Evolutionary conservation across 2,329 filamentous ascomycete genomes (phyloP), one percentile per base, ranked within the genome.

Genomic region (Monilinia fructigena): DNA sequence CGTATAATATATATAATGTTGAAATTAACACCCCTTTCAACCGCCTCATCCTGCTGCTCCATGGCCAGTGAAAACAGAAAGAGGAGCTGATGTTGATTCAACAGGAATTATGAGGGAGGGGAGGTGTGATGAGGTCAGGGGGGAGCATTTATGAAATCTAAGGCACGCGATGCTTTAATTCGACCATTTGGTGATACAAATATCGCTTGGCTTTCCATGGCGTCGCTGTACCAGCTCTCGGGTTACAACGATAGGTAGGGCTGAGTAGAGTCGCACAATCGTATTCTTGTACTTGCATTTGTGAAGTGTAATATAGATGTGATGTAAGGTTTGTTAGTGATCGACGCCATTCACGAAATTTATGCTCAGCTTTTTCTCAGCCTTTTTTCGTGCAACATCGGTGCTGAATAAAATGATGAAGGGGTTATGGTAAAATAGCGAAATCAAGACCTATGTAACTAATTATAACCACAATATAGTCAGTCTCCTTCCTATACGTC

Each of bases 141-240:
- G 58, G 58, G 45, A 55, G 26, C n/a, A 50, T 38, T 48, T 47
- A 26, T 60, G 42, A 50, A 60, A 35, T 60, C 7, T 26, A 23
- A 61, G 45, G 58, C 58, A 61, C 58, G 45, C 58, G 31, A 61
- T 61, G n/a, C 50, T 23, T 61, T 61, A 28, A 61, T 61, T 61
- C 58, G 58, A 40, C 12, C 10, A 40, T 60, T 26, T 60, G 14
- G 8, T 60, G n/a, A 38, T 23, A 38, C 31, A 8, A n/a, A 35
- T 26, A 6, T 50, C 45, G 45, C 45, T 60, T 60, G 58, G 45
- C 45, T 38, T 23, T 28, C 40, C 20, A 28, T 60, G 58, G 58
- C 45, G 58, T 50, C 2, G 12, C 45, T 50, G 45, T 26, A 26
- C 28, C 28, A 38, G 45, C 18, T 50, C 18, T 23, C 23, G 26